These are phyloP conservation scores for Camellia sinensis DNA, from an alignment of 148 eudicot genomes.

Conservation along the genomic window DNA sequence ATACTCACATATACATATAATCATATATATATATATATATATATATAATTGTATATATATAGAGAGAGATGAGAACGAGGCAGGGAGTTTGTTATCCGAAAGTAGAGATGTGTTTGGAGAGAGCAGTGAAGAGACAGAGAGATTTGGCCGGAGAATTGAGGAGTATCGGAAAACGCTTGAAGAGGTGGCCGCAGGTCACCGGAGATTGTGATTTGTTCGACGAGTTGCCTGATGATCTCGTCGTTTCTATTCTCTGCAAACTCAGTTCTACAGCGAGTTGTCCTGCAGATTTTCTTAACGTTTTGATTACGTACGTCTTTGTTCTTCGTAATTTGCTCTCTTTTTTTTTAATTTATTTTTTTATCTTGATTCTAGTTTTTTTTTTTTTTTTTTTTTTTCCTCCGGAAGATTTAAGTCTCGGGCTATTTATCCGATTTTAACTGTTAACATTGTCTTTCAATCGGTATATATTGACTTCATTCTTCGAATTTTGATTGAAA, in stretches of 20 bases:
- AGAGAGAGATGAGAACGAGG: slow-evolving; percentile 54
- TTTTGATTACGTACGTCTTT: slow-evolving; percentile 46
- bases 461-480: neutral
- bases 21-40: neutral
- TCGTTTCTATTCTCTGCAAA: slow-evolving; percentile 42
- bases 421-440: neutral
- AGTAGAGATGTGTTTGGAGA: slow-evolving; percentile 18
- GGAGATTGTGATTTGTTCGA: slow-evolving; percentile 40
- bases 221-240: slow-evolving; percentile 55
- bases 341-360: neutral
- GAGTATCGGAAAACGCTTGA: slow-evolving; percentile 28
- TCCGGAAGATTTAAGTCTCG: slow-evolving; percentile 1
- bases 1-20: too few species aligned
- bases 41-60: neutral
- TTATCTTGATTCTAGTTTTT: neutral
- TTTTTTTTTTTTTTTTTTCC: neutral
- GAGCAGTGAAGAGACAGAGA: slow-evolving; percentile 16
- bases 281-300: slow-evolving; percentile 49
- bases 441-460: neutral
- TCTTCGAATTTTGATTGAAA: neutral
- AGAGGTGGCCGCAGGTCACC: slow-evolving; percentile 17
- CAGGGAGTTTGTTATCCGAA: slow-evolving; percentile 40
- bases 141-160: slow-evolving; percentile 14
- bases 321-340: neutral
- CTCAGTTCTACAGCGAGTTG: slow-evolving; percentile 45